phyloP scores from a whole-genome alignment of 306 rosid genomes.

The Corylus avellana region DNA sequence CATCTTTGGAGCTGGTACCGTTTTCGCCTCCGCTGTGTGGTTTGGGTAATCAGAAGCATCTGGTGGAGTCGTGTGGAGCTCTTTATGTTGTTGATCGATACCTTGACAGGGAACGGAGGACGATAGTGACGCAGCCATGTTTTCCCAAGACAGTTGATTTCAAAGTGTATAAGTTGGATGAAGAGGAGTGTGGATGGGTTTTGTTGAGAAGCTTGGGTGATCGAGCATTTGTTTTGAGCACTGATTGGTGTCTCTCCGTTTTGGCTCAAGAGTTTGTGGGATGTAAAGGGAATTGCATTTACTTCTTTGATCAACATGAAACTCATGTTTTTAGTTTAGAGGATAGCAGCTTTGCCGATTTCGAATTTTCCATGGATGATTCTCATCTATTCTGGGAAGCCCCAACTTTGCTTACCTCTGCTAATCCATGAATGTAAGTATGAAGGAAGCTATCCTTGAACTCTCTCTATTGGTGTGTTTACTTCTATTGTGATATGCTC shows the following conservation, averaged over 20 bases:
- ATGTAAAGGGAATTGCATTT: slow-evolving; percentile 38
- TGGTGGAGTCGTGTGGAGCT: slow-evolving; percentile 68
- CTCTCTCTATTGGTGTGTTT: background rate
- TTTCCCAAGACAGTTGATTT: slow-evolving; percentile 38
- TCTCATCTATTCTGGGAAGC: background rate
- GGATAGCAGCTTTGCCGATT: background rate
- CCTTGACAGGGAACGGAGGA: slow-evolving; percentile 22
- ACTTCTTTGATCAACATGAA: slow-evolving; percentile 31
- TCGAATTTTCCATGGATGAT: background rate
- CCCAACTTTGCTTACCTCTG: background rate
- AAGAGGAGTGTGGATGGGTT: slow-evolving; percentile 46
- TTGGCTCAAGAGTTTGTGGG: slow-evolving; percentile 28
- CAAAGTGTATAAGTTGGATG: slow-evolving; percentile 48
- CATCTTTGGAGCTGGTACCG: slow-evolving; percentile 43
- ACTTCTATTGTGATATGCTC: background rate
- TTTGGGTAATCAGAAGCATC: slow-evolving; percentile 56
- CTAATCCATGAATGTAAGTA: background rate
- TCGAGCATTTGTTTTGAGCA: slow-evolving; percentile 31
- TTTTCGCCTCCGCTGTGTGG: slow-evolving; percentile 62
- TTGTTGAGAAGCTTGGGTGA: slow-evolving; percentile 39
- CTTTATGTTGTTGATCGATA: slow-evolving; percentile 68
- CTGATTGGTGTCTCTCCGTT: slow-evolving; percentile 36
- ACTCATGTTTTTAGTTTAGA: background rate
- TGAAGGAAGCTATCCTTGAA: background rate
- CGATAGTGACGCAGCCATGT: background rate